These are phyloP conservation scores for Paragyromitra xinjiangensis DNA, from an alignment of 495 filamentous ascomycete genomes.

Conservation along the genomic window DNA sequence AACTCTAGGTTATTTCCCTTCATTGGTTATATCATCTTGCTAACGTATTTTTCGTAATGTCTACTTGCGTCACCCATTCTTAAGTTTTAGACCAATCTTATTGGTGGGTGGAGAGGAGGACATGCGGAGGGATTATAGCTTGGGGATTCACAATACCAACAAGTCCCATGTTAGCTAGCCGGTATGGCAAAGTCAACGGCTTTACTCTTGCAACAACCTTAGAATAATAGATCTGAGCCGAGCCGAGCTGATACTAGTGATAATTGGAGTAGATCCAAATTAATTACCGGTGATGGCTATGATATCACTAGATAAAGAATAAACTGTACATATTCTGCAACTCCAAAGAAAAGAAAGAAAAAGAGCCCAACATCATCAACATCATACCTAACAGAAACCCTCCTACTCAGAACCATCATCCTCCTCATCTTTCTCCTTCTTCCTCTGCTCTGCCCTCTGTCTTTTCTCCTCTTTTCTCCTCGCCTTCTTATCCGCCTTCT, in stretches of 20 bases:
- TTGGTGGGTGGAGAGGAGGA: too few relatives aligned
- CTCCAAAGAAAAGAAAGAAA: not conserved
- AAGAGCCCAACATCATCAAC: not conserved
- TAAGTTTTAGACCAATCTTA: too few relatives aligned
- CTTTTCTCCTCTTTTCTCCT: slow-evolving; percentile 53
- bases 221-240: not conserved
- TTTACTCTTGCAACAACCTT: not conserved
- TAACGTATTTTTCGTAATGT: too few relatives aligned
- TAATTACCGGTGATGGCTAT: not conserved
- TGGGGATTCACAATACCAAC: too few relatives aligned
- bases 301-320: not conserved
- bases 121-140: too few relatives aligned
- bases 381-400: not conserved
- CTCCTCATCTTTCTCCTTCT: slow-evolving; percentile 35
- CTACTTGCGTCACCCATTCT: too few relatives aligned
- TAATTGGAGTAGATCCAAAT: not conserved
- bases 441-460: slow-evolving; percentile 48
- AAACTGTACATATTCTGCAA: slow-evolving; percentile 10
- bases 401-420: slow-evolving; percentile 17
- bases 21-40: too few relatives aligned
- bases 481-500: slow-evolving; percentile 52
- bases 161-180: too few relatives aligned
- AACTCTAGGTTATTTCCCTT: too few relatives aligned
- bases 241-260: not conserved
- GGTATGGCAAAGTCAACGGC: too few relatives aligned